These are phyloP conservation scores for Plantago elongata DNA, from an alignment of 257 asterid genomes.

Conservation along the genomic window DNA sequence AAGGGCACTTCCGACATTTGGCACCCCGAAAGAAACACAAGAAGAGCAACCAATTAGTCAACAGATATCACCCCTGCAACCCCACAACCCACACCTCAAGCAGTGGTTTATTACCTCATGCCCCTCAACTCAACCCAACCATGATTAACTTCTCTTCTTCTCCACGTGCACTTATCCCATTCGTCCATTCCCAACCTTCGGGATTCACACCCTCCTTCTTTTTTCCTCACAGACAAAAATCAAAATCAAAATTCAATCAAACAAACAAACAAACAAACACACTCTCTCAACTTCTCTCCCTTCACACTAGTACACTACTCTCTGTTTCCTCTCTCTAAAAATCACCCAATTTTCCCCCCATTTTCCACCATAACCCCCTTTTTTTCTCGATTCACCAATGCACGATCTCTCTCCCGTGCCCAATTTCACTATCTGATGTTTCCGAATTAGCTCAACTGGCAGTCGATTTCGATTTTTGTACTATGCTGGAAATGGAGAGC, in stretches of 20 bases:
- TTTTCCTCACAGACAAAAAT: slow-evolving; percentile 29
- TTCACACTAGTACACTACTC: slow-evolving; percentile 6
- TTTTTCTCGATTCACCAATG: slow-evolving; percentile 31
- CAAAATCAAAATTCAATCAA: slow-evolving; percentile 11
- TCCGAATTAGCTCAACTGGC: background rate
- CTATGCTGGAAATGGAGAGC: slow-evolving; percentile 64
- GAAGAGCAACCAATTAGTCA: too few species aligned
- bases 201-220: slow-evolving; percentile 47
- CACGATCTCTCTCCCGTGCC: slow-evolving; percentile 21
- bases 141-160: slow-evolving; percentile 29
- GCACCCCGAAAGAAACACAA: too few species aligned
- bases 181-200: slow-evolving; percentile 31
- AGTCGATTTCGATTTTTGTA: too few species aligned
- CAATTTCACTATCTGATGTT: slow-evolving; percentile 13
- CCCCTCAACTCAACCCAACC: slow-evolving; percentile 30
- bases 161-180: slow-evolving; percentile 27
- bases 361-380: slow-evolving; percentile 23
- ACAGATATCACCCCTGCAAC: too few species aligned
- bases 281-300: slow-evolving; percentile 29
- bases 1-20: slow-evolving; percentile 28
- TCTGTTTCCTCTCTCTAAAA: slow-evolving; percentile 43
- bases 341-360: slow-evolving; percentile 31
- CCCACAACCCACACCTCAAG: slow-evolving; percentile 1
- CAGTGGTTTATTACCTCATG: slow-evolving; percentile 34
- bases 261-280: slow-evolving; percentile 19